A percentile compares a stretch with the other conserved stretches of the same genome.
These are phyloP conservation scores for Halophytophthora polymorphica DNA, from an alignment of 352 stramenopile genomes.

Conservation along the genomic window DNA sequence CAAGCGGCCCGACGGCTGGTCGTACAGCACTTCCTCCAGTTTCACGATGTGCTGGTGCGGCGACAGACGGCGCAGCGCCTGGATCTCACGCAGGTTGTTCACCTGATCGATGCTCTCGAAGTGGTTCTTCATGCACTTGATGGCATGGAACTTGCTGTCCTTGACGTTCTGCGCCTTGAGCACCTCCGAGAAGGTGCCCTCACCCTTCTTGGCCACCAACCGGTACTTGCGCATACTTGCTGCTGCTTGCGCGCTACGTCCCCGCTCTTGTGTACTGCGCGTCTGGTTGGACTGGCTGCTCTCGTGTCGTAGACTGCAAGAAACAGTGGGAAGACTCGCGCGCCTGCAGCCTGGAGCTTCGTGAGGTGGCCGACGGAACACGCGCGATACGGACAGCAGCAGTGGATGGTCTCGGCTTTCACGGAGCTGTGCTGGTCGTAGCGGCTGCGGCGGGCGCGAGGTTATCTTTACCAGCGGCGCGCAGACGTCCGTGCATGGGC, in stretches of 20 bases:
- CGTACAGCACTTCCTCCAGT: slow-evolving; percentile 95
- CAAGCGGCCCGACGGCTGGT: slow-evolving; percentile 87
- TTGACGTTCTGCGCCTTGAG: slow-evolving; percentile 93
- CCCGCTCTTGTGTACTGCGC: not conserved
- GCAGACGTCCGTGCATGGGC: too few relatives aligned
- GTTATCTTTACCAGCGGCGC: too few relatives aligned
- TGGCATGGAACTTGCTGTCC: slow-evolving; percentile 94
- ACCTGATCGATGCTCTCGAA: slow-evolving; percentile 96
- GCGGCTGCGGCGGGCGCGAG: too few relatives aligned
- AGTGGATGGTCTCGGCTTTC: too few relatives aligned
- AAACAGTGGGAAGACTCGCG: too few relatives aligned
- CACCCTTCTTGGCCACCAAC: slow-evolving; percentile 93
- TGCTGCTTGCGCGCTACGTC: not conserved
- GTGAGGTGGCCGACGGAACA: too few relatives aligned
- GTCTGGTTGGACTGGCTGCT: too few relatives aligned
- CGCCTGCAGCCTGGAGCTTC: too few relatives aligned
- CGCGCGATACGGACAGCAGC: too few relatives aligned
- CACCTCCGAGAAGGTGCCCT: slow-evolving; percentile 96
- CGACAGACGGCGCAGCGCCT: slow-evolving; percentile 90
- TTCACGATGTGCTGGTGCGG: slow-evolving; percentile 95
- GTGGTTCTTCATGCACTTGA: slow-evolving; percentile 98
- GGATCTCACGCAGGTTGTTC: slow-evolving; percentile 95
- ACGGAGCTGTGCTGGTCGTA: too few relatives aligned
- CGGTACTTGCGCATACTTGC: slow-evolving; percentile 89
- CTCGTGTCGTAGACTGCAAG: too few relatives aligned